Evolutionary conservation across 176 grass and related monocot genomes (phyloP).

Genomic region (Musa schizocarpa): DNA sequence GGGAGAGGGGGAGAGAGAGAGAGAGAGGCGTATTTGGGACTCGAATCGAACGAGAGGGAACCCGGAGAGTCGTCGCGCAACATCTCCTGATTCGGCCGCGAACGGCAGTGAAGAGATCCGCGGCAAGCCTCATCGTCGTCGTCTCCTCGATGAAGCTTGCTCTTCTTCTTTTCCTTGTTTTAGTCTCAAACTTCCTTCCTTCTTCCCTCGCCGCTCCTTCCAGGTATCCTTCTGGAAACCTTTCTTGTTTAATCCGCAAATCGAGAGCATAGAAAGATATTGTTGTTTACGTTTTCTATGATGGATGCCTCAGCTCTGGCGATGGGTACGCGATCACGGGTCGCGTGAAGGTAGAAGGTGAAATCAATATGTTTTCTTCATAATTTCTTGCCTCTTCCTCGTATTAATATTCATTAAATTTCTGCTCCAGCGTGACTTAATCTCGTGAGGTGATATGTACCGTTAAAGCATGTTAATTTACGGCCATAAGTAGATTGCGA

Average conservation of each 20-base stretch:
- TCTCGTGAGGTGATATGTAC: too few relatives aligned
- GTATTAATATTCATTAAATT: background rate
- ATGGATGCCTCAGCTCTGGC: conserved; percentile 35
- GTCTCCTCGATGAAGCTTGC: background rate
- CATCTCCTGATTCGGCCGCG: background rate
- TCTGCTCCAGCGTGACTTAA: background rate
- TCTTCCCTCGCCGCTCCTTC: conserved; percentile 20
- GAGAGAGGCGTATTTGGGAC: background rate
- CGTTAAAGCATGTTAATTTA: too few relatives aligned
- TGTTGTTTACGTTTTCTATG: background rate
- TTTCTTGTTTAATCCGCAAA: background rate
- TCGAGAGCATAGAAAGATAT: background rate
- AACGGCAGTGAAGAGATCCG: conserved; percentile 11
- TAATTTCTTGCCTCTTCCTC: background rate
- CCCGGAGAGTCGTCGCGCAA: too few relatives aligned
- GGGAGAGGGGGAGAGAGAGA: background rate
- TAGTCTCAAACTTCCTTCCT: conserved; percentile 12
- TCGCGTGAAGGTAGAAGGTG: conserved; percentile 67
- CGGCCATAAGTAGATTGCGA: too few relatives aligned
- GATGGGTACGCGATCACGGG: conserved; percentile 72
- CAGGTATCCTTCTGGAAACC: conserved; percentile 13
- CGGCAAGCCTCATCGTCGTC: background rate
- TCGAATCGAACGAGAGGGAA: too few relatives aligned
- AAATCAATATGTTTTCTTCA: conserved; percentile 15
- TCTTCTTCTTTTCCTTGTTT: background rate